Percentiles rank a stretch among this genome's conserved stretches.
These are phyloP conservation scores for Chytriomyces hyalinus DNA, from an alignment of 192 early-diverging fungal genomes.

Conservation along the genomic window DNA sequence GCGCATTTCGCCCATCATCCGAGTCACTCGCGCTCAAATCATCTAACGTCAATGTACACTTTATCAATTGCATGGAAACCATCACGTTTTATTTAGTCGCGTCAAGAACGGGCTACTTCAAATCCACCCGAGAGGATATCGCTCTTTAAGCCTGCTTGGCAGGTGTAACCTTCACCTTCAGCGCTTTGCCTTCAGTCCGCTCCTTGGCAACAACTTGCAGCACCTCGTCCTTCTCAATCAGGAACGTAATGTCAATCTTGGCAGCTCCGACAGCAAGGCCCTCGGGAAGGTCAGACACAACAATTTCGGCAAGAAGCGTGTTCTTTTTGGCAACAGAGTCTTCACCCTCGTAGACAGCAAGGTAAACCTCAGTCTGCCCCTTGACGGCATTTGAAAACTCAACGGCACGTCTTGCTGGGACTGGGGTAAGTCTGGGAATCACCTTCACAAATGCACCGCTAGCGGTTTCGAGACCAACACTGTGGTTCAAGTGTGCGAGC, in stretches of 20 bases:
- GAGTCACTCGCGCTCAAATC: neutral
- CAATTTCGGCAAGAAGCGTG: conserved; percentile 70
- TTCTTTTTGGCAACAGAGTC: conserved; percentile 53
- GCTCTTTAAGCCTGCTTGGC: conserved; percentile 14
- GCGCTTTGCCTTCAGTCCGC: conserved; percentile 20
- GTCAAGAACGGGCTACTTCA: no score
- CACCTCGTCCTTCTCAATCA: conserved; percentile 53
- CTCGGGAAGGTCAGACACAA: conserved; percentile 60
- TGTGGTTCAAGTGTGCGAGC: conserved; percentile 70
- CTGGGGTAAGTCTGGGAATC: conserved; percentile 79
- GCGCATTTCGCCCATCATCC: neutral
- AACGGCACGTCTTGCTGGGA: conserved; percentile 81
- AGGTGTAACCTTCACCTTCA: conserved; percentile 34
- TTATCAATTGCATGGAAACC: no score
- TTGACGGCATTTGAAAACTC: conserved; percentile 69
- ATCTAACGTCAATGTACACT: neutral
- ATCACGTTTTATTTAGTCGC: no score
- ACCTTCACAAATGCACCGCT: conserved; percentile 73
- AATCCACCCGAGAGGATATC: no score
- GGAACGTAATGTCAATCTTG: conserved; percentile 49
- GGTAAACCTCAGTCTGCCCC: conserved; percentile 73
- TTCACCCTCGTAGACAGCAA: conserved; percentile 84
- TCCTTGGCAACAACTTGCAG: conserved; percentile 50
- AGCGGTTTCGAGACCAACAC: conserved; percentile 76
- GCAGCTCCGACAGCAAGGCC: conserved; percentile 50